Conservation (phyloP, 768 basidiomycete species). For the Imleria badia region DNA sequence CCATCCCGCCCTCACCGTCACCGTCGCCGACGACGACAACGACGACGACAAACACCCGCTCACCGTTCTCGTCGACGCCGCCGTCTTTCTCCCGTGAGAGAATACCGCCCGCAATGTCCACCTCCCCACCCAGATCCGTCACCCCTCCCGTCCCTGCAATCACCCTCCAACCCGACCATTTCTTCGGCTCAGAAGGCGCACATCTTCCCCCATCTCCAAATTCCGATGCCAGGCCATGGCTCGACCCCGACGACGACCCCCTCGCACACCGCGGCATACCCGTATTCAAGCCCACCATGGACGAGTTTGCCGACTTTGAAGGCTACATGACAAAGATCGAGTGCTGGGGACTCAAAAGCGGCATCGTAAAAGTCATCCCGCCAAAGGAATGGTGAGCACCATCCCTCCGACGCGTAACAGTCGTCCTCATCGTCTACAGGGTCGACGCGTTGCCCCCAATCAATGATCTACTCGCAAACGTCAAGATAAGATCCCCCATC, state of each 20-base stretch:
- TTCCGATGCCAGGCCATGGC: constrained; percentile 62
- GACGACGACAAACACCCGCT: background rate
- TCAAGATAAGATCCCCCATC: constrained; percentile 88
- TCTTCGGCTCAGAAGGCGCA: constrained; percentile 58
- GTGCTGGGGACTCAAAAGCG: constrained; percentile 86
- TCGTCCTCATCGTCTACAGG: constrained; percentile 43
- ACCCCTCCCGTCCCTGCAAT: constrained; percentile 42
- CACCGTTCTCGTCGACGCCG: background rate
- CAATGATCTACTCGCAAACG: constrained; percentile 62
- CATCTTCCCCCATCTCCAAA: constrained; percentile 57
- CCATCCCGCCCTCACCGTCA: background rate
- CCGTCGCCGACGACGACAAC: constrained; percentile 10
- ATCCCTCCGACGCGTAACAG: constrained; percentile 13
- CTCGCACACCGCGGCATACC: constrained; percentile 88
- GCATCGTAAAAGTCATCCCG: constrained; percentile 95
- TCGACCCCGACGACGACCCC: constrained; percentile 80
- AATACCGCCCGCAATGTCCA: constrained; percentile 19
- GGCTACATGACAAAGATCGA: constrained; percentile 84
- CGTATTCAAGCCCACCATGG: constrained; percentile 92
- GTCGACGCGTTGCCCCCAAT: constrained; percentile 69
- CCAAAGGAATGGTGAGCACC: constrained; percentile 84
- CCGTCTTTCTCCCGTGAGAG: constrained; percentile 7
- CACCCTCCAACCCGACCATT: constrained; percentile 77
- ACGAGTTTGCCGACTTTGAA: constrained; percentile 91
- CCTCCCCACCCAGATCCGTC: constrained; percentile 46